phyloP scores from a whole-genome alignment of 2,329 filamentous ascomycete genomes.

The Neonectria faginata region DNA sequence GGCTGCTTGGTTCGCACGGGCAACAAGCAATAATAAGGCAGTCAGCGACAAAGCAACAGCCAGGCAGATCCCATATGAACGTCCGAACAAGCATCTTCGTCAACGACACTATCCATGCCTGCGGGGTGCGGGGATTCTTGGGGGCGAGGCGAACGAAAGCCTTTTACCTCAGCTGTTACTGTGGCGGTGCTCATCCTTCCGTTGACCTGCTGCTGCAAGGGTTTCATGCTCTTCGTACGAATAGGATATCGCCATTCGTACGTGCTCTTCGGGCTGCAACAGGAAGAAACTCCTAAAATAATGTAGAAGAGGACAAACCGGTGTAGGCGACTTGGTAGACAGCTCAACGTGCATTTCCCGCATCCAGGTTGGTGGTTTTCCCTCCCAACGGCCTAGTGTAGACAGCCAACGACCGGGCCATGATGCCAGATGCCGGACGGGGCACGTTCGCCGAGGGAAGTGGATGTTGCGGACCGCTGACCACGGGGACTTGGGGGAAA shows the following conservation, averaged over 20 bases:
- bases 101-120: not conserved
- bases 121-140: constrained; percentile 9
- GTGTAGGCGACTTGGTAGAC: not conserved
- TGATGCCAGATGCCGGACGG: constrained; percentile 10
- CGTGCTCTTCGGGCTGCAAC: not conserved
- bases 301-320: not conserved
- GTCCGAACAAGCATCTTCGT: not conserved
- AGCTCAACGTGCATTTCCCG: constrained; percentile 31
- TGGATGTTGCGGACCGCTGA: constrained; percentile 1
- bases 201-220: constrained; percentile 16
- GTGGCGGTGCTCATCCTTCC: constrained; percentile 18
- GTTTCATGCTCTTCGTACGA: constrained; percentile 7
- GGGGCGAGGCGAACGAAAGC: not conserved
- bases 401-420: constrained; percentile 22
- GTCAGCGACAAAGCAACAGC: not conserved
- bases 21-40: not conserved
- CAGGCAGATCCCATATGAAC: not conserved
- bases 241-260: not conserved
- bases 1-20: constrained; percentile 20
- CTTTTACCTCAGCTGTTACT: not conserved
- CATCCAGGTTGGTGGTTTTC: constrained; percentile 43
- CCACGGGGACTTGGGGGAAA: constrained; percentile 20
- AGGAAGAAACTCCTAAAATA: not conserved
- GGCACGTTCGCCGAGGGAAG: not conserved
- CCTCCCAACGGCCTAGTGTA: constrained; percentile 10